Evolutionary conservation across 441 rosid genomes (phyloP), one percentile per base, ranked within the genome.

Genomic region (Populus hybrid): DNA sequence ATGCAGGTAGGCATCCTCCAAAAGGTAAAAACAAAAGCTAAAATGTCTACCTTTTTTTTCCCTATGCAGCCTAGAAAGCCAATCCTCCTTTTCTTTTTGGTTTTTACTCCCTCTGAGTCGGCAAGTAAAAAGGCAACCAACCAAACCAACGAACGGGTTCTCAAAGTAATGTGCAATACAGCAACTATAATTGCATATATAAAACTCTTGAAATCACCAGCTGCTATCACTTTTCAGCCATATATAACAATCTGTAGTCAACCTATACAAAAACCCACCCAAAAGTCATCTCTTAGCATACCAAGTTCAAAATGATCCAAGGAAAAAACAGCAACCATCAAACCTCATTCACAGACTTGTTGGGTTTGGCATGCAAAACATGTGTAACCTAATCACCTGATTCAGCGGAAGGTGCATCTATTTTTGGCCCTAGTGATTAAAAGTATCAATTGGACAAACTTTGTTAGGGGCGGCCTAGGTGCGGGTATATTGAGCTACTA

Each of bases 231-330:
- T 83, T 77, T 75, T 77, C 72, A 89, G 89, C 90, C 83, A 83
- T 82, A 87, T 85, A 82, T 83, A 84, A 88, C 92, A 88, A 81
- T 80, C 87, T 89, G 82, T 82, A 79, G 81, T 89, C 84, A 80
- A 85, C 88, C 94, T 90, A 86, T 89, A 90, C 92, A 87, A 86
- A 80, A 72, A 24, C 53, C 82, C 82, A 78, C 80, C 84, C 32
- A 84, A 79, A 82, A 82, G 76, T 75, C 78, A 78, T 81, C 81
- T 84, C 87, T 80, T 78, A 76, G 79, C 82, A 79, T 83, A 79
- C 82, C 79, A 85, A 81, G 88, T 90, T 87, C 53, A 69, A 81
- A 83, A 82, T 80, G 79, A 77, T 80, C 77, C 78, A 73, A 40
- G 85, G 76, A 53, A 42, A 81, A 81, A 83, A 53, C 64, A 79